phyloP scores from a whole-genome alignment of 2,329 filamentous ascomycete genomes.

The Raffaelea albimanens region DNA sequence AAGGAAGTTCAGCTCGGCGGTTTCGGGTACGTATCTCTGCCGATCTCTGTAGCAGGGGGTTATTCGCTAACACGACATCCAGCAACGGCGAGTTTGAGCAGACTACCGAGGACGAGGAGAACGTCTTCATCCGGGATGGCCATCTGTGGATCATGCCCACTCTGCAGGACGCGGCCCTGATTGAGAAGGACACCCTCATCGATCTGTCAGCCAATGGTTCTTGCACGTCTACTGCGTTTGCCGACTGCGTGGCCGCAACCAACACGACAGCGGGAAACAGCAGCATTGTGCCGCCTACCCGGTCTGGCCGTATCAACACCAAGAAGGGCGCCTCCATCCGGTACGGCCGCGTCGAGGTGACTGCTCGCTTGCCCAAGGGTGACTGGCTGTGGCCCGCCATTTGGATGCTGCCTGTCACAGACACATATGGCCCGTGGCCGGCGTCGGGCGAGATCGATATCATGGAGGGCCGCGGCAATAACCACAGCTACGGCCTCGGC shows the following conservation, averaged over 20 bases:
- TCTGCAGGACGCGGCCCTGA: conserved; percentile 57
- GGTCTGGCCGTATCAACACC: conserved; percentile 70
- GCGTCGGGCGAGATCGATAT: conserved; percentile 78
- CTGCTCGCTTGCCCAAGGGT: conserved; percentile 63
- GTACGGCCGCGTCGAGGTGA: conserved; percentile 74
- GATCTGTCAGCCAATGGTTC: conserved; percentile 56
- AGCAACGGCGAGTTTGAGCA: conserved; percentile 76
- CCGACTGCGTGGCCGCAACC: conserved; percentile 59
- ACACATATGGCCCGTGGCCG: conserved; percentile 70
- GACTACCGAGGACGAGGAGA: conserved; percentile 63
- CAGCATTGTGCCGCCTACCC: conserved; percentile 67
- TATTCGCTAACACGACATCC: conserved; percentile 3
- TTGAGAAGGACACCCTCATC: conserved; percentile 57
- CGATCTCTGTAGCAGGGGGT: too few relatives aligned
- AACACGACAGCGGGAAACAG: conserved; percentile 63
- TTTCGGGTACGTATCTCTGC: conserved; percentile 52
- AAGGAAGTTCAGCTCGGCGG: conserved; percentile 68
- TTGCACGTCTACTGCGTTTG: conserved; percentile 54
- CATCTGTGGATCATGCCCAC: conserved; percentile 68
- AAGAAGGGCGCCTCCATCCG: conserved; percentile 61
- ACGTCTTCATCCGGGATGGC: conserved; percentile 63
- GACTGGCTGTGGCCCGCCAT: conserved; percentile 93
- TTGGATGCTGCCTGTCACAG: conserved; percentile 71
- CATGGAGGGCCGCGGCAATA: conserved; percentile 72
- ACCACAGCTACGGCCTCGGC: conserved; percentile 64